phyloP scores from a whole-genome alignment of 2,329 filamentous ascomycete genomes.

The Neonectria faginata region DNA sequence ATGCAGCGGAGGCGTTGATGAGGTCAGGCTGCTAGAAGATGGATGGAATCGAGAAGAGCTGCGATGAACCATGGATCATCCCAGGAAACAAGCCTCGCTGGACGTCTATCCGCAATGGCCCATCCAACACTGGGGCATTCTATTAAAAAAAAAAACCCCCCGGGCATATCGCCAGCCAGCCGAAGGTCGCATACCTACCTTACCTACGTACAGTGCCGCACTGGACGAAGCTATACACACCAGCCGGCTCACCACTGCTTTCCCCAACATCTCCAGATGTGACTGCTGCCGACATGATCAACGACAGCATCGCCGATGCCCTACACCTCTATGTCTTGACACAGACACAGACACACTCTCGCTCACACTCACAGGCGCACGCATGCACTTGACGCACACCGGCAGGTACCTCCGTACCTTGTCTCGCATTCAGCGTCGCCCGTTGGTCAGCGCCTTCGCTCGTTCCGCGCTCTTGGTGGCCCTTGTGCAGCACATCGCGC shows the following conservation, averaged over 20 bases:
- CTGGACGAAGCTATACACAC: constrained; percentile 17
- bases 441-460: constrained; percentile 29
- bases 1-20: constrained; percentile 34
- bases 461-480: constrained; percentile 34
- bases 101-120: constrained; percentile 25
- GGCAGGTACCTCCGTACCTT: constrained; percentile 5
- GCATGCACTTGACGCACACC: constrained; percentile 19
- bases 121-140: constrained; percentile 6
- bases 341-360: constrained; percentile 21
- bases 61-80: constrained; percentile 33
- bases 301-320: constrained; percentile 23
- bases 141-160: constrained; percentile 25
- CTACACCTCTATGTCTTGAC: constrained; percentile 27
- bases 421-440: constrained; percentile 17
- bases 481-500: constrained; percentile 35
- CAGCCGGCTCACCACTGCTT: not conserved
- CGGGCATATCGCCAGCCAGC: constrained; percentile 36
- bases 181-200: not conserved
- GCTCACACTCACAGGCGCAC: constrained; percentile 17
- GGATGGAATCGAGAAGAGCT: constrained; percentile 39
- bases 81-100: constrained; percentile 27
- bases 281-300: constrained; percentile 4
- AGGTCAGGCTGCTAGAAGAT: constrained; percentile 30
- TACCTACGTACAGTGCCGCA: constrained; percentile 14
- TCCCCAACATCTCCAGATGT: not conserved